Percentiles rank a stretch among this genome's conserved stretches.
Conservation (phyloP, 108 stramenopile genomes). For the Aureococcus anophagefferens region DNA sequence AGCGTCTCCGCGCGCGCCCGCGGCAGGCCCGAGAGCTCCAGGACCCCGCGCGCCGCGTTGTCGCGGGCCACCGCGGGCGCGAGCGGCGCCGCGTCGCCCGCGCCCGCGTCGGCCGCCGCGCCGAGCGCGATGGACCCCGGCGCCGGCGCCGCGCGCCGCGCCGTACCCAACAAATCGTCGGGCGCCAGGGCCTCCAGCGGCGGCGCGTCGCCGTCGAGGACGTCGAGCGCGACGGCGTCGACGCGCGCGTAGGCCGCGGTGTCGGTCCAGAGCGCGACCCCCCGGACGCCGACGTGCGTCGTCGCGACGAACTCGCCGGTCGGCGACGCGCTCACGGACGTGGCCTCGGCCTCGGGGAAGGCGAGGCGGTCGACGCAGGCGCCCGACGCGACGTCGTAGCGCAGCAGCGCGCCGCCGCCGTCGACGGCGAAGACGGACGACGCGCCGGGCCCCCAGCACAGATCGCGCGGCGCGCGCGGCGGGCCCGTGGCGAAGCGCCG, state of each 20-base stretch:
- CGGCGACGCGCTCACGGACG: conserved; percentile 71
- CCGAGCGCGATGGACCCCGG: background rate
- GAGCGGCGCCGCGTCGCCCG: background rate
- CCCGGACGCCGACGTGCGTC: conserved; percentile 63
- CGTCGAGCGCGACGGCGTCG: background rate
- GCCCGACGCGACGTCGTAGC: conserved; percentile 90
- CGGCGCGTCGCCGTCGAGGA: background rate
- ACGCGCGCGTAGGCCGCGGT: conserved; percentile 26
- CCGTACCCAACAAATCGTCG: background rate
- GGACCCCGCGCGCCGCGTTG: background rate
- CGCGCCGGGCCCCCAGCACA: background rate
- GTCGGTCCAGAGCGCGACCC: conserved; percentile 87
- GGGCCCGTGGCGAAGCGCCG: background rate
- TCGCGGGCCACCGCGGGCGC: background rate
- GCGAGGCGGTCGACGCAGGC: conserved; percentile 83
- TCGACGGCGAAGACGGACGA: background rate
- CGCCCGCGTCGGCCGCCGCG: conserved; percentile 1
- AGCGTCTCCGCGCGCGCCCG: background rate
- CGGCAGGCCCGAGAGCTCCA: background rate
- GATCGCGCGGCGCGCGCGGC: background rate
- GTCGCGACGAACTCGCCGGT: conserved; percentile 95
- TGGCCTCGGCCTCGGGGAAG: conserved; percentile 65
- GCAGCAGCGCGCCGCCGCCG: conserved; percentile 66
- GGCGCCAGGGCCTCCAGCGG: background rate
- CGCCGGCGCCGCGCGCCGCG: background rate